These are phyloP conservation scores for Dothideomycetes sp. DNA, from an alignment of 2,329 filamentous ascomycete genomes.

Conservation along the genomic window DNA sequence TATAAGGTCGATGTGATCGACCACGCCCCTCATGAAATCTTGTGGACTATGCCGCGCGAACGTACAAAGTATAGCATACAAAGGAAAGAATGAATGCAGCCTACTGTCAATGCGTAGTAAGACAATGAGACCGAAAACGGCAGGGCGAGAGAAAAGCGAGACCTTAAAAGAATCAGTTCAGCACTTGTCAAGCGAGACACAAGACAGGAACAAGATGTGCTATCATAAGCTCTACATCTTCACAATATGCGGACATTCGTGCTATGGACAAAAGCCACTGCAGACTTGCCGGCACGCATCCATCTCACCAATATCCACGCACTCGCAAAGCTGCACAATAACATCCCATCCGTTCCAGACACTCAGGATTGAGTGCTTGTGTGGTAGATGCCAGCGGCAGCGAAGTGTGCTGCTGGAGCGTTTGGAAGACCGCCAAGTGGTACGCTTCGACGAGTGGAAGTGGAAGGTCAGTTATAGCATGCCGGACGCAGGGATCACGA, in stretches of 20 bases:
- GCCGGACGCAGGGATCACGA: slow-evolving; percentile 16
- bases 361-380: slow-evolving; percentile 22
- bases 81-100: too few species aligned
- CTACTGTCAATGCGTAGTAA: too few species aligned
- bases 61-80: too few species aligned
- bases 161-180: neutral
- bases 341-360: slow-evolving; percentile 26
- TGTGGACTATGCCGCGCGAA: too few species aligned
- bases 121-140: neutral
- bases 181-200: neutral
- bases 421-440: slow-evolving; percentile 16
- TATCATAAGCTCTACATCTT: slow-evolving; percentile 32
- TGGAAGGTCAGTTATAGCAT: slow-evolving; percentile 30
- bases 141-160: neutral
- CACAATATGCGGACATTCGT: slow-evolving; percentile 30
- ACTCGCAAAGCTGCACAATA: slow-evolving; percentile 17
- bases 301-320: slow-evolving; percentile 12
- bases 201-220: slow-evolving; percentile 24
- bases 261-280: slow-evolving; percentile 22
- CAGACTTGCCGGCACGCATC: slow-evolving; percentile 22
- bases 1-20: too few species aligned
- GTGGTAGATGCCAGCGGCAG: slow-evolving; percentile 18
- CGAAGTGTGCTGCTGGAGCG: slow-evolving; percentile 17
- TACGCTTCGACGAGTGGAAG: slow-evolving; percentile 27
- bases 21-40: too few species aligned